Conservation (phyloP, 306 rosid species). For the Oxytropis ochrocephala region DNA sequence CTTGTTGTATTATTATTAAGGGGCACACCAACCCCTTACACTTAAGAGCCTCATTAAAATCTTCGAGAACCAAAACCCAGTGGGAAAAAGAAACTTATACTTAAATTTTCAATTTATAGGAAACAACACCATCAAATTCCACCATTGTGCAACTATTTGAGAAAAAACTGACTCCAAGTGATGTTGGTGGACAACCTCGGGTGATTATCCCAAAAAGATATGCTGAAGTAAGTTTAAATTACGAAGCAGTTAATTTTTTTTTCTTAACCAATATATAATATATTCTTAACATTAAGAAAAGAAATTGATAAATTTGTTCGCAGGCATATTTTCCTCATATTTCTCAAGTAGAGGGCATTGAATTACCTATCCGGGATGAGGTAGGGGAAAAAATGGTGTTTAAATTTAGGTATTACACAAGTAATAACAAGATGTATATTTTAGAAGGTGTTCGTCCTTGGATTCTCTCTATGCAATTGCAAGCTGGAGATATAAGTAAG, state of each 20-base stretch:
- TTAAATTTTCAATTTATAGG: too few relatives aligned
- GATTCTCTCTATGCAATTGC: slow-evolving; percentile 96
- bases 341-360: slow-evolving; percentile 94
- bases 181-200: slow-evolving; percentile 96
- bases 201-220: slow-evolving; percentile 94
- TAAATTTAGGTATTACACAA: slow-evolving; percentile 95
- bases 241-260: not conserved
- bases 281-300: not conserved
- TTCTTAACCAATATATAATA: not conserved
- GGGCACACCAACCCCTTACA: too few relatives aligned
- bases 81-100: too few relatives aligned
- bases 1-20: too few relatives aligned
- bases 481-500: slow-evolving; percentile 92
- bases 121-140: slow-evolving; percentile 44
- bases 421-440: slow-evolving; percentile 91
- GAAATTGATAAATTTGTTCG: not conserved
- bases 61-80: too few relatives aligned
- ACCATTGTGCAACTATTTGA: slow-evolving; percentile 87
- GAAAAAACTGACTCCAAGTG: slow-evolving; percentile 93
- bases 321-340: slow-evolving; percentile 95
- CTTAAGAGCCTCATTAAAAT: too few relatives aligned
- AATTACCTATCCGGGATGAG: slow-evolving; percentile 79
- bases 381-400: slow-evolving; percentile 90
- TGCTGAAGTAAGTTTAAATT: slow-evolving; percentile 62
- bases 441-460: slow-evolving; percentile 94